A percentile compares a stretch with the other conserved stretches of the same genome.
phyloP scores from a whole-genome alignment of 2,329 filamentous ascomycete genomes.

The Penicillium sumatraense region DNA sequence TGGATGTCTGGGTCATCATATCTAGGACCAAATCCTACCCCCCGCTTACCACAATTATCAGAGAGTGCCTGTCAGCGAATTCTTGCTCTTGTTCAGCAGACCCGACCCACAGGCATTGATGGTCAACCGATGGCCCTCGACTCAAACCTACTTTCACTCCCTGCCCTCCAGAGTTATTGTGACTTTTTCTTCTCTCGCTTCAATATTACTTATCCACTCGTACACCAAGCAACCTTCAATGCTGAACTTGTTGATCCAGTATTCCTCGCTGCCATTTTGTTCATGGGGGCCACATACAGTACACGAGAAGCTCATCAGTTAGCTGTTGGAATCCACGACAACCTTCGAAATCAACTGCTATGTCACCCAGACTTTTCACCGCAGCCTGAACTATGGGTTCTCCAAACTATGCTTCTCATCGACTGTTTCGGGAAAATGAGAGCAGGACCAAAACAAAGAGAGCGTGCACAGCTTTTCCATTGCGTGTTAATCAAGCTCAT shows the following conservation, averaged over 20 bases:
- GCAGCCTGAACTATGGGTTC: conserved; percentile 63
- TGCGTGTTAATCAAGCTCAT: conserved; percentile 61
- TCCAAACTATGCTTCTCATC: conserved; percentile 65
- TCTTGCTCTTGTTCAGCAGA: conserved; percentile 57
- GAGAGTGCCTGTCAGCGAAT: conserved; percentile 45
- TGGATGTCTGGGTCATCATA: conserved; percentile 32
- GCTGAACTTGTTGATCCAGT: conserved; percentile 56
- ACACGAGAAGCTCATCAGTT: conserved; percentile 63
- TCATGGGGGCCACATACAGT: conserved; percentile 66
- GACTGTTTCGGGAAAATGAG: conserved; percentile 69
- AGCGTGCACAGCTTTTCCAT: conserved; percentile 66
- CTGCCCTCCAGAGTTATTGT: conserved; percentile 59
- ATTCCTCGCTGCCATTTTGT: conserved; percentile 58
- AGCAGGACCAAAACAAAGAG: conserved; percentile 66
- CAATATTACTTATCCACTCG: conserved; percentile 64
- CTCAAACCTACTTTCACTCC: conserved; percentile 57
- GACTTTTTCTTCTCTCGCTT: conserved; percentile 66
- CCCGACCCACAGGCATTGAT: conserved; percentile 55
- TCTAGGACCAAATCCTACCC: conserved; percentile 10
- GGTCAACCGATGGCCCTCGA: conserved; percentile 52
- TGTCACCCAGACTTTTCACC: conserved; percentile 61
- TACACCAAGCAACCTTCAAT: conserved; percentile 63
- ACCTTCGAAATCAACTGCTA: conserved; percentile 64
- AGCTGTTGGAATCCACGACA: conserved; percentile 66
- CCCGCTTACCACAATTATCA: conserved; percentile 29